Base-by-base conservation (phyloP, 2,329 filamentous ascomycete genomes). In the Cladosporium sp. region DNA sequence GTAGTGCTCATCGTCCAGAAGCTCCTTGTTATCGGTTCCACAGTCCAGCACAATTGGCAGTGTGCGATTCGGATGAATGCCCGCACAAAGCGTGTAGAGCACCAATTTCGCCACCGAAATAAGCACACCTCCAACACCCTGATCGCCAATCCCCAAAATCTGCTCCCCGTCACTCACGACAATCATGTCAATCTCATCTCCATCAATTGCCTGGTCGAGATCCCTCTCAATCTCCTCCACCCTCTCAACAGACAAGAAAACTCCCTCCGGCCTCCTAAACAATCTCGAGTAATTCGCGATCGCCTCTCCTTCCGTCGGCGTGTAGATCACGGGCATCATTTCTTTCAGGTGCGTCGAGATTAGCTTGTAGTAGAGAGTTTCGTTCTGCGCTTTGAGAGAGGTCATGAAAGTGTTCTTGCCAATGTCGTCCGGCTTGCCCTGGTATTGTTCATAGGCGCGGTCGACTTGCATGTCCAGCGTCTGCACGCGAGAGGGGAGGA, bases 291-390 rank as follows among this genome's bases (percentile, higher is more conserved):
- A 96, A 63, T 92, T 89, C 64, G 90, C 84, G 52, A 96, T 96
- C 0, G 92, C 92, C 40, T 95, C 90, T 8, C 89, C 90, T 74
- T 96, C 91, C 0, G 92, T 96, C 0, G 92, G 92, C 0, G 92
- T 96, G 69, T 96, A 96, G 28, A 96, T 89, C n/a, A 96, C 78
- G 40, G 87, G 85, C 69, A 95, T 92, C 89, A 96, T 94, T 69
- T 96, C 90, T 63, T 89, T 86, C 19, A 96, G 75, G 66, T 96
- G 87, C 4, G 89, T 84, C 70, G 89, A 82, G 7, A 94, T 80
- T 9, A 95, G 80, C 83, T 80, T 86, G 73, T 87, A 95, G 71
- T 90, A 96, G 1, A 96, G 74, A 1, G 95, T 89, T 61, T 89
- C 83, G 73, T 94, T 96, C 73, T 96, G 92, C 66, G 90, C 86